phyloP scores from a whole-genome alignment of 1,284 basidiomycete species.

The Rhodotorula sp. region DNA sequence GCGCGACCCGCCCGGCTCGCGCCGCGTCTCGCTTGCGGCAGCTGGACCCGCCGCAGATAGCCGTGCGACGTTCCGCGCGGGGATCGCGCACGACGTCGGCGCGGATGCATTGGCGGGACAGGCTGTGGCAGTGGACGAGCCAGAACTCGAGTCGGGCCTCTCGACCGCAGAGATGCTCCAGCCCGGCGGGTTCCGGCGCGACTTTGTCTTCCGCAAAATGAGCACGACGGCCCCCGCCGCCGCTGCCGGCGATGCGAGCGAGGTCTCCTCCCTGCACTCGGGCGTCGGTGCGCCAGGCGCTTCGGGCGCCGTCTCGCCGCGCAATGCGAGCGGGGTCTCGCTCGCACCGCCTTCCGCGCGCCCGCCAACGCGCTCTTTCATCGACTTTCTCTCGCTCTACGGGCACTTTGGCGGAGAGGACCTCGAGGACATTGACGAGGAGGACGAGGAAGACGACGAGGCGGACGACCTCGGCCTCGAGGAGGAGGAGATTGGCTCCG shows the following conservation, averaged over 20 bases:
- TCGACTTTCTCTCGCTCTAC: constrained; percentile 88
- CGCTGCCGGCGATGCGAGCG: neutral
- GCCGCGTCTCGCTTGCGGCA: constrained; percentile 1
- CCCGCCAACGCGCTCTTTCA: constrained; percentile 57
- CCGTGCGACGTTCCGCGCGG: constrained; percentile 14
- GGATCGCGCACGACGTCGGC: neutral
- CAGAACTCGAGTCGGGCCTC: constrained; percentile 13
- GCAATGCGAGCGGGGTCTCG: constrained; percentile 7
- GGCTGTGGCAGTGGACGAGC: constrained; percentile 7
- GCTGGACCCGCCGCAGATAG: constrained; percentile 2
- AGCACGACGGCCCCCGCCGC: constrained; percentile 52
- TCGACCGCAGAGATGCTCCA: constrained; percentile 73
- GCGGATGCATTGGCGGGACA: neutral
- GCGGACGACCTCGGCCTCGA: constrained; percentile 49
- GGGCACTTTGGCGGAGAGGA: constrained; percentile 86
- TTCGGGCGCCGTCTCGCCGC: neutral
- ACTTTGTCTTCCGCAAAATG: constrained; percentile 64
- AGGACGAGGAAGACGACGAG: constrained; percentile 63
- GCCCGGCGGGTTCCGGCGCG: constrained; percentile 87
- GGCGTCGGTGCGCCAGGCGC: constrained; percentile 58
- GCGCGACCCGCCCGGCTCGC: neutral
- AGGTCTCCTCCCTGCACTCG: constrained; percentile 52
- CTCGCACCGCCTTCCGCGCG: neutral
- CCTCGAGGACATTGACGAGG: constrained; percentile 84
- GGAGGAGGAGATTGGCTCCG: constrained; percentile 34